Base-by-base conservation (phyloP, 441 rosid species). In the Pelargonium cotyledonis region DNA sequence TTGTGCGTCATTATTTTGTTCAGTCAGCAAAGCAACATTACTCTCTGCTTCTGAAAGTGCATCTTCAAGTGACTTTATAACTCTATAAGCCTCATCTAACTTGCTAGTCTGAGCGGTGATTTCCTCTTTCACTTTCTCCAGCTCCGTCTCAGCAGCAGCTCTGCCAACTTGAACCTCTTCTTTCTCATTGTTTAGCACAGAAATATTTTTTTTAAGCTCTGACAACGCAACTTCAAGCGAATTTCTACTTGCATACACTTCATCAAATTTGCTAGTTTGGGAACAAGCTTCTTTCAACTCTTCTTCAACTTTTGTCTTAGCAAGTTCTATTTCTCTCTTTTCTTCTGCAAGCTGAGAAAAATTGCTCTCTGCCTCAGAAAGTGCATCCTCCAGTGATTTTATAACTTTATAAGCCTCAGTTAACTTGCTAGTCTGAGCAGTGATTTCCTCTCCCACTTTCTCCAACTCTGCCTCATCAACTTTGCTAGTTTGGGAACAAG, bases 191-290 rank as follows among this genome's bases (percentile, higher is more conserved):
- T 75, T 75, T 61, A 89, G 80, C 63, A 77, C 76, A 49, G 84
- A 79, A 74, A 85, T 79, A 71, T 81, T 83, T 70, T 65, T 83
- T 77, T 88, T 91, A 46, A 91, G 91, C 68, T 72, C 74, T 58
- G 71, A 78, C 75, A 93, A 80, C 72, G 88, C 87, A 74, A 83
- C 85, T 82, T 90, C 96, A 77, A 89, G 85, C 7, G 91, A 79
- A 66, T 78, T 80, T 77, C 71, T 85, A 72, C 76, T 65, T 64
- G 81, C 86, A 73, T 53, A 71, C 75, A 80, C 86, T 81, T 87
- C 95, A 47, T 69, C 79, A 65, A 83, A 74, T 77, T 85, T 85
- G 75, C 76, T 78, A 69, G 83, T 71, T 65, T 84, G 88, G 65
- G 81, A 77, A 68, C 61, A 69, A 73, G 82, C 85, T 79, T 88